Percentiles rank a stretch among this genome's conserved stretches.
Conservation (phyloP, 768 basidiomycete species). For the Hygrocybe punicea region DNA sequence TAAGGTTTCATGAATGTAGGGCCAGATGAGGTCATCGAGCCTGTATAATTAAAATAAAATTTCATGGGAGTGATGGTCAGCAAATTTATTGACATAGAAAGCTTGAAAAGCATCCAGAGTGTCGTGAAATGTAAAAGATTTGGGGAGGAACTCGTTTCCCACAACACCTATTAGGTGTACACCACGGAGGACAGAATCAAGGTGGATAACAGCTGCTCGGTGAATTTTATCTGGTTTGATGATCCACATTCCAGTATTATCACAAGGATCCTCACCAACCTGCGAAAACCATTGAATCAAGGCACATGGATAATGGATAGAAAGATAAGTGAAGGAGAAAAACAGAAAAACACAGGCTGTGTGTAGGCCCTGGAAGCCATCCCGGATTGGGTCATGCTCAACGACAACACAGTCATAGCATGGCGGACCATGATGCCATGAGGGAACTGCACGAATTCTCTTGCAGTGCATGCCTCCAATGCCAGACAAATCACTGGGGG, state of each 20-base stretch:
- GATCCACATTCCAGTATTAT: slow-evolving; percentile 24
- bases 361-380: slow-evolving; percentile 20
- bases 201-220: slow-evolving; percentile 8
- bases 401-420: slow-evolving; percentile 23
- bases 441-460: slow-evolving; percentile 18
- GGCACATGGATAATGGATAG: slow-evolving; percentile 20
- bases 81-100: slow-evolving; percentile 10
- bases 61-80: slow-evolving; percentile 32
- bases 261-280: slow-evolving; percentile 15
- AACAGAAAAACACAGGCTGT: slow-evolving; percentile 22
- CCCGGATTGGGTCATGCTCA: slow-evolving; percentile 8
- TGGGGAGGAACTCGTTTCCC: slow-evolving; percentile 19
- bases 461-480: slow-evolving; percentile 28
- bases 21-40: too few species aligned
- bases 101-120: slow-evolving; percentile 23
- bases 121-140: slow-evolving; percentile 17
- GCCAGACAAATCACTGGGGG: slow-evolving; percentile 27
- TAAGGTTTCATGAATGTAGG: too few species aligned
- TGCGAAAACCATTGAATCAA: slow-evolving; percentile 26
- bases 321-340: slow-evolving; percentile 20
- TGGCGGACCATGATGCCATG: slow-evolving; percentile 19
- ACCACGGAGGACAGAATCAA: slow-evolving; percentile 25
- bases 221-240: slow-evolving; percentile 13
- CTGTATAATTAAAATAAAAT: slow-evolving; percentile 6
- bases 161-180: slow-evolving; percentile 22